These are phyloP conservation scores for Silene latifolia DNA, from an alignment of 148 eudicot species.

Conservation along the genomic window DNA sequence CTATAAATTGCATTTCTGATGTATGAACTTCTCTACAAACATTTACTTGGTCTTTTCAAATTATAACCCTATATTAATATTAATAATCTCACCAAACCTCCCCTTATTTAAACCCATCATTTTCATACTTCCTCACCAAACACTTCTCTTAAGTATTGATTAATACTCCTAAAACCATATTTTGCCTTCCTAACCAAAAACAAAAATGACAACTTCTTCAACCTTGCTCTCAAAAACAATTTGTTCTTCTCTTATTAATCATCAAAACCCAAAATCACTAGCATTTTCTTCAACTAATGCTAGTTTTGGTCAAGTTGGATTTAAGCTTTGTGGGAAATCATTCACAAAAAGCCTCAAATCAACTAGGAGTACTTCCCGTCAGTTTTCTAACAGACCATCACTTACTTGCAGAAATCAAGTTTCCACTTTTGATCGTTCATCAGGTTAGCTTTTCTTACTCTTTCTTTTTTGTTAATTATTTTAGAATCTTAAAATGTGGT, in stretches of 20 bases:
- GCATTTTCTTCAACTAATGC: slow-evolving; percentile 13
- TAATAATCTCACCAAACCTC: not conserved
- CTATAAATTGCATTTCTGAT: no score
- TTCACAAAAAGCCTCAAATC: slow-evolving; percentile 11
- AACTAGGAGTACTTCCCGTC: not conserved
- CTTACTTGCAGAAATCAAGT: slow-evolving; percentile 24
- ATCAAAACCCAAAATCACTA: slow-evolving; percentile 11
- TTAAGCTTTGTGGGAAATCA: slow-evolving; percentile 4
- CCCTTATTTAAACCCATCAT: slow-evolving; percentile 10
- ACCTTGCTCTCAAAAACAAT: slow-evolving; percentile 18
- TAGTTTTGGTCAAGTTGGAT: slow-evolving; percentile 11
- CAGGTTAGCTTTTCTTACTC: not conserved
- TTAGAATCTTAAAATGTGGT: no score
- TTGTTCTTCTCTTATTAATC: slow-evolving; percentile 6
- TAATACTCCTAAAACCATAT: no score
- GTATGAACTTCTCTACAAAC: no score
- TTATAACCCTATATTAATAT: no score
- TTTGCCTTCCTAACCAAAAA: not conserved
- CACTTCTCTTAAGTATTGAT: not conserved
- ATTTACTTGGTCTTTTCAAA: no score
- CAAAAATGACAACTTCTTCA: slow-evolving; percentile 14
- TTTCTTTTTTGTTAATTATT: not conserved
- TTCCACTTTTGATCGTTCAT: slow-evolving; percentile 18
- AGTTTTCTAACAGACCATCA: slow-evolving; percentile 2
- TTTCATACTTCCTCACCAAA: slow-evolving; percentile 5